A percentile compares a stretch with the other conserved stretches of the same genome.
Conservation (phyloP, 2,329 filamentous ascomycete species). For the Cordyceps fumosorosea region DNA sequence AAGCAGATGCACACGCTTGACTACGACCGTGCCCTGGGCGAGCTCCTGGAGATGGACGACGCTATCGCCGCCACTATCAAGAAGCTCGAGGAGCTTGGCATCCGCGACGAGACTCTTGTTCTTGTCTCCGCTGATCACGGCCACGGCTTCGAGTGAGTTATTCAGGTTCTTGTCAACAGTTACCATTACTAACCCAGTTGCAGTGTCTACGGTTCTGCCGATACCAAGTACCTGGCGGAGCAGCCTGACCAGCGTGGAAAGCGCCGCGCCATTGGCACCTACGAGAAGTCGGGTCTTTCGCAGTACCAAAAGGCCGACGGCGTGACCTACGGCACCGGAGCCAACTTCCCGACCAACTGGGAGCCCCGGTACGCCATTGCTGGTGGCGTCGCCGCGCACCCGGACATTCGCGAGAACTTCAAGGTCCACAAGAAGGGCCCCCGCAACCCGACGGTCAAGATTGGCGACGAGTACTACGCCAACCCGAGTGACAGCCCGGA, state of each 20-base stretch:
- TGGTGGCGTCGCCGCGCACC: slow-evolving; percentile 62
- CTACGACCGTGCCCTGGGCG: slow-evolving; percentile 78
- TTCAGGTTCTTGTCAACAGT: background rate
- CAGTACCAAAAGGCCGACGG: slow-evolving; percentile 61
- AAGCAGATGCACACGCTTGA: slow-evolving; percentile 86
- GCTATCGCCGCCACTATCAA: slow-evolving; percentile 69
- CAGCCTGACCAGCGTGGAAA: slow-evolving; percentile 63
- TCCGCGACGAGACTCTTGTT: slow-evolving; percentile 69
- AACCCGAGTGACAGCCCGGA: slow-evolving; percentile 59
- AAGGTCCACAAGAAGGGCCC: slow-evolving; percentile 60
- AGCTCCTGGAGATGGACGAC: slow-evolving; percentile 80
- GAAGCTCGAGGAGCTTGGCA: slow-evolving; percentile 58
- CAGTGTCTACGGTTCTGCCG: slow-evolving; percentile 68
- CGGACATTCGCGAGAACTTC: slow-evolving; percentile 73
- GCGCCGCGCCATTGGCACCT: slow-evolving; percentile 67
- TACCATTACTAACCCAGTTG: slow-evolving; percentile 9
- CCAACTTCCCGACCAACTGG: slow-evolving; percentile 78
- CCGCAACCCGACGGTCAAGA: slow-evolving; percentile 52
- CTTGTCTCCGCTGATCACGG: slow-evolving; percentile 84
- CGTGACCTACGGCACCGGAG: slow-evolving; percentile 64
- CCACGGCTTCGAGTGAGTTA: slow-evolving; percentile 66
- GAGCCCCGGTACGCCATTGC: slow-evolving; percentile 77
- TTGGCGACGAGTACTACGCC: slow-evolving; percentile 52
- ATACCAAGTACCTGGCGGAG: slow-evolving; percentile 67
- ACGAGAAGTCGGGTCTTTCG: slow-evolving; percentile 65